Evolutionary conservation across 371 early-diverging fungal species (phyloP), one percentile per base, ranked within the genome.

Genomic region (Saksenaea oblongispora): DNA sequence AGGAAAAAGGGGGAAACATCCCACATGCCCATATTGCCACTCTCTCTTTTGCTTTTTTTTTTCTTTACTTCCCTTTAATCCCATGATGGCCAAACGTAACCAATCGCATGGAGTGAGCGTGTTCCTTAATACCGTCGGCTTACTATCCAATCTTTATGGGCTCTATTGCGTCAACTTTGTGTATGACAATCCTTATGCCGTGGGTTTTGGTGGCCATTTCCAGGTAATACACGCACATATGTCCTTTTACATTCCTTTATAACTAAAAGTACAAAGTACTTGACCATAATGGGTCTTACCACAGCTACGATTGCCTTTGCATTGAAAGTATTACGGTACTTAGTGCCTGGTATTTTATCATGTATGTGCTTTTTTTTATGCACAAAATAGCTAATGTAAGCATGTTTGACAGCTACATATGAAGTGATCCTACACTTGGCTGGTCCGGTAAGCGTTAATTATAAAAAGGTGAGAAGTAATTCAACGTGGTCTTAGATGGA

Each of bases 181-280:
- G 1, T 75, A 75, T 63, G 67, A 66, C n/a, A 76, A 79, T 39
- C 79, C 74, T 5, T 72, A 68, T 60, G 70, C 75, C 18, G 56
- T 65, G 2, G 79, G 79, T 5, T 79, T 76, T 59, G 79, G 79
- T 34, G 79, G 79, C 24, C 76, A 76, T 28, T 79, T 71, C 64
- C 79, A 79, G 67, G 79, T 74, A 59, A 66, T 31, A 41, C 22
- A 54, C 14, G 44, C 36, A 54, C 34, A 17, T 24, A 34, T 58
- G 28, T 24, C n/a, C 18, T 22, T 24, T 5, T 34, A 31, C 44
- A 27, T 59, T 47, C 26, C n/a, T 44, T 34, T 54, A 13, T 34
- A 34, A 24, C 14, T 31, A 56, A 57, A 17, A 36, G 42, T 34
- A 54, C 11, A 1, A 2, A 63, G 72, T 72, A 65, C 35, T 56